Percentiles rank a stretch among this genome's conserved stretches.
Conservation (phyloP, 2,329 filamentous ascomycete species). For the Calonectria leucothoes region DNA sequence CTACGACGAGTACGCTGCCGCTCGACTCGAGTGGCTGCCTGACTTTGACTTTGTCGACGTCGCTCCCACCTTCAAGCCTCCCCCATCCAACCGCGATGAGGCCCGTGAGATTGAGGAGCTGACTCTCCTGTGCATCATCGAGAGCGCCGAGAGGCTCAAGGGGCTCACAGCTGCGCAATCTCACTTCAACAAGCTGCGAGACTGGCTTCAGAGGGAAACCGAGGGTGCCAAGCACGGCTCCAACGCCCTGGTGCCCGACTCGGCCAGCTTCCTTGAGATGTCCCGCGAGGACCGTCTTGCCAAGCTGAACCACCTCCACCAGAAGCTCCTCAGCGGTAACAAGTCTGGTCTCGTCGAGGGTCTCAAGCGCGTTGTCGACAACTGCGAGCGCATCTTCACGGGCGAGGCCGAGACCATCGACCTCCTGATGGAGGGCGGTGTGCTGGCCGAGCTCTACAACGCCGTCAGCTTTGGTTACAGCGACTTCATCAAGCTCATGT, state of each 20-base stretch:
- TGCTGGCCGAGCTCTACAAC: slow-evolving; percentile 42
- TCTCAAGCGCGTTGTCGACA: slow-evolving; percentile 21
- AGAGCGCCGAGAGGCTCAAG: slow-evolving; percentile 26
- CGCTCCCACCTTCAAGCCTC: slow-evolving; percentile 36
- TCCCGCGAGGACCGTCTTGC: slow-evolving; percentile 8
- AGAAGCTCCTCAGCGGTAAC: slow-evolving; percentile 8
- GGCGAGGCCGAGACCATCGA: slow-evolving; percentile 43
- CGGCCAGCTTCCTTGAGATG: background rate
- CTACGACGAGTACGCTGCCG: slow-evolving; percentile 40
- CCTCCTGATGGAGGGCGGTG: slow-evolving; percentile 44
- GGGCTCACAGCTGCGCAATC: slow-evolving; percentile 28
- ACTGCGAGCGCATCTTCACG: slow-evolving; percentile 33
- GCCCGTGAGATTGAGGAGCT: slow-evolving; percentile 42
- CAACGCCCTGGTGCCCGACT: slow-evolving; percentile 24
- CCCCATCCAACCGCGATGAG: slow-evolving; percentile 18
- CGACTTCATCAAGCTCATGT: slow-evolving; percentile 32
- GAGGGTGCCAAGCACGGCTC: slow-evolving; percentile 21
- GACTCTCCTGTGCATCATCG: slow-evolving; percentile 42
- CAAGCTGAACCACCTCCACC: slow-evolving; percentile 2
- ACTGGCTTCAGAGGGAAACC: slow-evolving; percentile 38
- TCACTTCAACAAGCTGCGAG: slow-evolving; percentile 41
- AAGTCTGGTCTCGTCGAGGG: slow-evolving; percentile 18
- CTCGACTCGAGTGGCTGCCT: slow-evolving; percentile 45
- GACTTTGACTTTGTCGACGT: slow-evolving; percentile 46
- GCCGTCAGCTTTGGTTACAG: slow-evolving; percentile 28